These are phyloP conservation scores for Euphorbia pulcherrima DNA, from an alignment of 345 rosid species.

Conservation along the genomic window DNA sequence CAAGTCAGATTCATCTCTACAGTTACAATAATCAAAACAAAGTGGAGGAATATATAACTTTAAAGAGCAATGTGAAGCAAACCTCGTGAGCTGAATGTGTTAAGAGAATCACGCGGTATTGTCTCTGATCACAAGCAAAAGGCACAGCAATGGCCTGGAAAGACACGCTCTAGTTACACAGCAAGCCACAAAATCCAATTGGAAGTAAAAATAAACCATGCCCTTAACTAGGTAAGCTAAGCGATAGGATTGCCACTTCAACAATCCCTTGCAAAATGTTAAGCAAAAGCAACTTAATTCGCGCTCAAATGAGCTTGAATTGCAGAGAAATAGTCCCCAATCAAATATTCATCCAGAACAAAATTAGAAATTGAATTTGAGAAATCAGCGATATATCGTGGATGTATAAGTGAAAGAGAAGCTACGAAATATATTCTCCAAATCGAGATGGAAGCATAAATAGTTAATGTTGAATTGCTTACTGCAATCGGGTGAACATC, in stretches of 20 bases:
- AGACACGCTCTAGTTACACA: background rate
- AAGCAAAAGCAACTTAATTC: background rate
- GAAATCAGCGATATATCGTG: no score
- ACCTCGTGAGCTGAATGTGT: slow-evolving; percentile 84
- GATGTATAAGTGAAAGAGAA: no score
- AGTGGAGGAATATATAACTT: background rate
- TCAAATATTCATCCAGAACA: background rate
- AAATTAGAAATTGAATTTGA: background rate
- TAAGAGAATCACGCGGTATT: slow-evolving; percentile 51
- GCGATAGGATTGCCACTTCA: no score
- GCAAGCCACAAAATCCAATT: background rate
- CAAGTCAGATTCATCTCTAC: background rate
- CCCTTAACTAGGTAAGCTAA: background rate
- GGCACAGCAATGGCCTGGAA: slow-evolving; percentile 76
- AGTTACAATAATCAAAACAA: background rate
- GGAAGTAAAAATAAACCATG: background rate
- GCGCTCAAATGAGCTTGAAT: background rate
- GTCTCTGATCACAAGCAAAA: slow-evolving; percentile 54
- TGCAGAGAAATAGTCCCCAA: background rate
- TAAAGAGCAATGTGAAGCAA: background rate
- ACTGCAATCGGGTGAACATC: slow-evolving; percentile 82
- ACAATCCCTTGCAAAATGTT: no score
- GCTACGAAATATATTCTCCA: no score
- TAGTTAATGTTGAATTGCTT: slow-evolving; percentile 3
- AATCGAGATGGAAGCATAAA: background rate